Conservation (phyloP, 331 rosid species). For the Arachis monticola region DNA sequence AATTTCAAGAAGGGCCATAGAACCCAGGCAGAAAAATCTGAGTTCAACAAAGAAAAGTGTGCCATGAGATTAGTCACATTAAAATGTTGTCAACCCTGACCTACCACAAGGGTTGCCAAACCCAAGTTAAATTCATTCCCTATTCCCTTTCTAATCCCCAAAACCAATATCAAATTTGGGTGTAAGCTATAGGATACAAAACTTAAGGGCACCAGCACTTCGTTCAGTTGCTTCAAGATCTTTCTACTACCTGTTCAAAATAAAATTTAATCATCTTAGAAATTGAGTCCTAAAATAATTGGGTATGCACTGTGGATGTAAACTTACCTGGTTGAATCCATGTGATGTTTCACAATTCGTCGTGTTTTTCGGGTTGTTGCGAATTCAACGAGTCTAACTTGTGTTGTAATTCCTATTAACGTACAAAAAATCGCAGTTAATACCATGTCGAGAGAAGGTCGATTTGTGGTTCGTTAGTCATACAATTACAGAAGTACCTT, state of each 20-base stretch:
- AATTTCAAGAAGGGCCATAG: constrained; percentile 29
- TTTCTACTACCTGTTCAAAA: constrained; percentile 40
- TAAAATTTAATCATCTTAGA: constrained; percentile 28
- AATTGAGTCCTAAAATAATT: constrained; percentile 27
- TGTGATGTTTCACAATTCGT: constrained; percentile 65
- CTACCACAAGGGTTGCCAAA: constrained; percentile 36
- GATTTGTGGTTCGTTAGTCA: not conserved
- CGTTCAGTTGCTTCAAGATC: constrained; percentile 38
- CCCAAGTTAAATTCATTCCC: constrained; percentile 24
- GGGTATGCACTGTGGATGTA: constrained; percentile 29
- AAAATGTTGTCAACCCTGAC: constrained; percentile 25
- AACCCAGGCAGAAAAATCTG: constrained; percentile 25
- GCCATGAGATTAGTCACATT: constrained; percentile 34
- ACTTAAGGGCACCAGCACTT: constrained; percentile 31
- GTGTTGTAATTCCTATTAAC: constrained; percentile 78
- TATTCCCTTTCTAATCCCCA: constrained; percentile 29
- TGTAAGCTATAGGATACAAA: constrained; percentile 39
- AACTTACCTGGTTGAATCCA: constrained; percentile 40
- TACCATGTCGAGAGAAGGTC: constrained; percentile 27
- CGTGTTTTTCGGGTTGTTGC: constrained; percentile 67
- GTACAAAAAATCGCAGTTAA: constrained; percentile 29
- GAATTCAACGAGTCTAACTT: constrained; percentile 75
- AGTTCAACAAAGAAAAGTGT: constrained; percentile 34
- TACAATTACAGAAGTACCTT: constrained; percentile 54
- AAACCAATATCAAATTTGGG: constrained; percentile 34